Conservation (phyloP, 2,329 filamentous ascomycete species). For the Trichoderma sp. region DNA sequence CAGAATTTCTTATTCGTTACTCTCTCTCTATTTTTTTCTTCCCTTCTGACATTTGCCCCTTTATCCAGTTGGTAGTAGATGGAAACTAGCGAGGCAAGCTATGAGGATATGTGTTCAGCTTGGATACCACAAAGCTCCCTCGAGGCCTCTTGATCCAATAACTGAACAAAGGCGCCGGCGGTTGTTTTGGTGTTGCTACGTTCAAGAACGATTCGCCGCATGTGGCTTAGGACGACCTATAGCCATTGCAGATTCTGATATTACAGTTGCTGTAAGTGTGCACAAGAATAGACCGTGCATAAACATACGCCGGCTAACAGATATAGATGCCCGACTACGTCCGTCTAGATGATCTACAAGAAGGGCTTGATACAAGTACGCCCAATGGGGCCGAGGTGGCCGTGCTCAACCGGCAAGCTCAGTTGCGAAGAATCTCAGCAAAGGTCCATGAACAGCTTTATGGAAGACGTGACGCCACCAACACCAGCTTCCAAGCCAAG, state of each 20-base stretch:
- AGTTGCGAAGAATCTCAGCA: constrained; percentile 8
- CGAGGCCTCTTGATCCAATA: background rate
- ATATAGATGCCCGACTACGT: constrained; percentile 2
- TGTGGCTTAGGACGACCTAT: constrained; percentile 12
- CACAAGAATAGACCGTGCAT: background rate
- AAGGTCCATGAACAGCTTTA: constrained; percentile 11
- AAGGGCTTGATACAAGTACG: background rate
- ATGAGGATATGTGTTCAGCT: constrained; percentile 16
- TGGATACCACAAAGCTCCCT: constrained; percentile 7
- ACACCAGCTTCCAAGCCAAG: background rate
- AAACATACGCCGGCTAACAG: background rate
- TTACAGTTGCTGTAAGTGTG: constrained; percentile 1
- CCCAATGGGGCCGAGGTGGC: constrained; percentile 4
- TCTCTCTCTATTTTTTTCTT: background rate
- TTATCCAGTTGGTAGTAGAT: constrained; percentile 5
- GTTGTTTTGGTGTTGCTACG: constrained; percentile 15
- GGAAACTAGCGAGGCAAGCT: constrained; percentile 9
- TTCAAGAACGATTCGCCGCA: constrained; percentile 16
- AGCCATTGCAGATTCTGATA: constrained; percentile 17
- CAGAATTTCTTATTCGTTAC: background rate
- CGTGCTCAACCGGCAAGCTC: constrained; percentile 15
- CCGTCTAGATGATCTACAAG: constrained; percentile 8
- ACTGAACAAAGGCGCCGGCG: constrained; percentile 13
- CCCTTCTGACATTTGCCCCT: background rate
- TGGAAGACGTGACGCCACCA: background rate